phyloP scores from a whole-genome alignment of 495 filamentous ascomycete genomes.

The Schizothecium vesticola region DNA sequence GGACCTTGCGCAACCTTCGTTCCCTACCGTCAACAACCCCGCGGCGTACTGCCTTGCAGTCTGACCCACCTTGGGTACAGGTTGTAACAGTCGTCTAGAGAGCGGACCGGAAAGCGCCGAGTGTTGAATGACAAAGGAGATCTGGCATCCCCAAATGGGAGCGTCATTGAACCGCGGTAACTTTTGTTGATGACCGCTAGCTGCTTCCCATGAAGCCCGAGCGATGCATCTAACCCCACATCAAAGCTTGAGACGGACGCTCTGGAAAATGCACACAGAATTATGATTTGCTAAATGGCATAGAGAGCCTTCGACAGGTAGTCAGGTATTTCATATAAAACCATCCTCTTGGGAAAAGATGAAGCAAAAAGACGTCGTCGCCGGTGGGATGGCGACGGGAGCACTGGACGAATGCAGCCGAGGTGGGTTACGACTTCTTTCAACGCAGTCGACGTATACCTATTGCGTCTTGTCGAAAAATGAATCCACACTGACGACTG shows the following conservation, averaged over 20 bases:
- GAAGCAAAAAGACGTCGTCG: too few species aligned
- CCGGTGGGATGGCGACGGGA: not conserved
- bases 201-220: not conserved
- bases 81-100: too few species aligned
- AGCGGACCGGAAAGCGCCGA: not conserved
- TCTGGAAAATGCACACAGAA: not conserved
- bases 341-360: too few species aligned
- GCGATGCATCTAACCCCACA: not conserved
- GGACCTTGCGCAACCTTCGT: too few species aligned
- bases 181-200: not conserved
- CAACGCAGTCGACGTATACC: not conserved
- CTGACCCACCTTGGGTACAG: too few species aligned
- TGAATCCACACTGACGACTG: not conserved
- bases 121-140: not conserved
- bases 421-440: not conserved
- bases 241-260: not conserved
- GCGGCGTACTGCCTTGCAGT: too few species aligned
- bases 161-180: not conserved
- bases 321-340: not conserved
- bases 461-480: not conserved
- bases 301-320: not conserved
- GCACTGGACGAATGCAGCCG: slow-evolving; percentile 4
- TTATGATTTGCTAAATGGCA: too few species aligned
- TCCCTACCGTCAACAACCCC: too few species aligned
- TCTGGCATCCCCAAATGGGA: not conserved